Conservation (phyloP, 768 basidiomycete species). For the Phlegmacium glaucopus region DNA sequence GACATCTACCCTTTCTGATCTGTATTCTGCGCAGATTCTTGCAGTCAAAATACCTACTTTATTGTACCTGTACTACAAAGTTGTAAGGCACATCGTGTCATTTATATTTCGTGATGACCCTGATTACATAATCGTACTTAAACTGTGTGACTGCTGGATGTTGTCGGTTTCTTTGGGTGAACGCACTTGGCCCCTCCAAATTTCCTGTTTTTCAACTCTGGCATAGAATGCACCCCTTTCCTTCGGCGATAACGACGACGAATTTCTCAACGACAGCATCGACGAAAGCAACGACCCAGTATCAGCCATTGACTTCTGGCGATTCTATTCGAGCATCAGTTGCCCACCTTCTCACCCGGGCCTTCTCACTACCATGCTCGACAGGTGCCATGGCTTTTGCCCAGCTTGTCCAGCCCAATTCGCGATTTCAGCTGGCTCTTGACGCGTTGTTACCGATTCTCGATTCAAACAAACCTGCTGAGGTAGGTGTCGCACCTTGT, state of each 20-base stretch:
- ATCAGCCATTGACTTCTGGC: constrained; percentile 13
- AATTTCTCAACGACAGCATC: constrained; percentile 7
- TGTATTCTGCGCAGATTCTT: too few species aligned
- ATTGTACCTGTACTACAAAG: too few species aligned
- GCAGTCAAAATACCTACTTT: too few species aligned
- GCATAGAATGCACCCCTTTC: constrained; percentile 13
- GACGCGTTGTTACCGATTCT: constrained; percentile 77
- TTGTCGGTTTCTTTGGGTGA: too few species aligned
- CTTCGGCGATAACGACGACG: constrained; percentile 16
- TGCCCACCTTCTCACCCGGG: constrained; percentile 60
- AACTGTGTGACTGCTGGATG: too few species aligned
- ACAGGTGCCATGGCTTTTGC: constrained; percentile 72
- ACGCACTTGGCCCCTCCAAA: too few species aligned
- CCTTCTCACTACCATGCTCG: constrained; percentile 70
- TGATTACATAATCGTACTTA: too few species aligned
- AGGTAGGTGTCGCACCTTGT: constrained; percentile 42
- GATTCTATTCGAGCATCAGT: constrained; percentile 63
- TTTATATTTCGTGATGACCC: too few species aligned
- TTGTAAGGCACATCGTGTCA: too few species aligned
- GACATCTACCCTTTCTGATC: too few species aligned
- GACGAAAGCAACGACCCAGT: constrained; percentile 16
- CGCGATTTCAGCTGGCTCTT: constrained; percentile 81
- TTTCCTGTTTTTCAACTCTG: background rate
- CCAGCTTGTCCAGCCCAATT: constrained; percentile 70
- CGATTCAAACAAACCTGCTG: constrained; percentile 46